These are phyloP conservation scores for Neurospora sp. DNA, from an alignment of 495 filamentous ascomycete species.

Conservation along the genomic window DNA sequence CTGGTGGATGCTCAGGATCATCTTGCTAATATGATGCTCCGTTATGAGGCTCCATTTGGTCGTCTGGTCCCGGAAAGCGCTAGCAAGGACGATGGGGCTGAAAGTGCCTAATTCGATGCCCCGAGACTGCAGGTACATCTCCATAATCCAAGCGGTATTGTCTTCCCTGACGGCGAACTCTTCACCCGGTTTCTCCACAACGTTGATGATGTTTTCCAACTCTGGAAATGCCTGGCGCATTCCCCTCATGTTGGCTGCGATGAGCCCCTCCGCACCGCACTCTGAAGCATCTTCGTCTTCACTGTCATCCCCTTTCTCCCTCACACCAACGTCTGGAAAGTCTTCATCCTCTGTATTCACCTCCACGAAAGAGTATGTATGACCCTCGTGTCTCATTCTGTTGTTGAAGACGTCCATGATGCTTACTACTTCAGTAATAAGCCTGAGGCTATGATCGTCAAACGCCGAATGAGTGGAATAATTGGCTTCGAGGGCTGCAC, in stretches of 20 bases:
- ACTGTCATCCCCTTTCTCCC: background rate
- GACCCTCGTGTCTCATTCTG: constrained; percentile 1
- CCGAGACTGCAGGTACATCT: constrained; percentile 13
- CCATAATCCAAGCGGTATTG: constrained; percentile 11
- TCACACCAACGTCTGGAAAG: no score
- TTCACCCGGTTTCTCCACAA: background rate
- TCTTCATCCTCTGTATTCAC: background rate
- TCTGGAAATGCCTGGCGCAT: no score
- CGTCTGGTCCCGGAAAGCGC: constrained; percentile 44
- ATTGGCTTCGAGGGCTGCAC: constrained; percentile 28
- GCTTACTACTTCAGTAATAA: constrained; percentile 34
- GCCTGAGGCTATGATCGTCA: background rate
- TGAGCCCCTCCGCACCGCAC: no score
- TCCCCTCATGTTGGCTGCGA: no score
- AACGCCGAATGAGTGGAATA: constrained; percentile 34
- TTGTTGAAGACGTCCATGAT: constrained; percentile 16
- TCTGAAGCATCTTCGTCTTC: no score
- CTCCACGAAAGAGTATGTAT: background rate
- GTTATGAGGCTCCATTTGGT: constrained; percentile 43
- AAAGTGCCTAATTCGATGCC: constrained; percentile 21
- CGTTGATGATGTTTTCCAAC: constrained; percentile 5
- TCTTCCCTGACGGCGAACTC: constrained; percentile 2
- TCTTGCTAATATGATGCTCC: constrained; percentile 33
- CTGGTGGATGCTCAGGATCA: constrained; percentile 36
- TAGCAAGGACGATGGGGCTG: constrained; percentile 27